These are phyloP conservation scores for Colletotrichum endophyticum DNA, from an alignment of 2,329 filamentous ascomycete species.

Conservation along the genomic window DNA sequence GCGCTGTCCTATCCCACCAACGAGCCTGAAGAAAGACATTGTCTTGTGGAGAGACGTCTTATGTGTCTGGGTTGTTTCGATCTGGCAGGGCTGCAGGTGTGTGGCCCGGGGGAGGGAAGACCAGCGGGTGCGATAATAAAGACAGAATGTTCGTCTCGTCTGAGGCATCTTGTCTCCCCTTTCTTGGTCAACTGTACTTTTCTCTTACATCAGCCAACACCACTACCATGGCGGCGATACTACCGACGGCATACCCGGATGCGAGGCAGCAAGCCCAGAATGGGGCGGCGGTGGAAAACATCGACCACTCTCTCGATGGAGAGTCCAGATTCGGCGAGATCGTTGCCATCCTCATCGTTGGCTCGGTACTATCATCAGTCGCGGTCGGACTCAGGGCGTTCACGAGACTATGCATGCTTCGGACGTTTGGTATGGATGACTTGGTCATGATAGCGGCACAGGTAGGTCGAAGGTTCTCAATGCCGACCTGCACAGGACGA, in stretches of 20 bases:
- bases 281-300: not conserved
- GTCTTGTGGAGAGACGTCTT: not conserved
- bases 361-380: slow-evolving; percentile 22
- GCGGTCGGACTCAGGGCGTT: slow-evolving; percentile 26
- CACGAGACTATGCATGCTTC: slow-evolving; percentile 25
- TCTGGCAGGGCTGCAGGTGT: not conserved
- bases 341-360: slow-evolving; percentile 25
- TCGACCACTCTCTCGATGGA: slow-evolving; percentile 23
- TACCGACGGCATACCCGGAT: not conserved
- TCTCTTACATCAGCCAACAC: not conserved
- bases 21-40: not conserved
- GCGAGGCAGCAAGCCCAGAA: not conserved
- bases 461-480: not conserved
- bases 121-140: not conserved
- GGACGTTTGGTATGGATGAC: slow-evolving; percentile 28
- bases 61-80: not conserved
- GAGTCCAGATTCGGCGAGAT: slow-evolving; percentile 24
- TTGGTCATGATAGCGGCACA: slow-evolving; percentile 25
- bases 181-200: not conserved
- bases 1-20: not conserved
- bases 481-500: not conserved
- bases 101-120: not conserved
- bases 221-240: not conserved
- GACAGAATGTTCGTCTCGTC: not conserved
- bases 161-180: not conserved